Evolutionary conservation across 192 early-diverging fungal species (phyloP), one percentile per base, ranked within the genome.

Genomic region (Mortierella hygrophila): DNA sequence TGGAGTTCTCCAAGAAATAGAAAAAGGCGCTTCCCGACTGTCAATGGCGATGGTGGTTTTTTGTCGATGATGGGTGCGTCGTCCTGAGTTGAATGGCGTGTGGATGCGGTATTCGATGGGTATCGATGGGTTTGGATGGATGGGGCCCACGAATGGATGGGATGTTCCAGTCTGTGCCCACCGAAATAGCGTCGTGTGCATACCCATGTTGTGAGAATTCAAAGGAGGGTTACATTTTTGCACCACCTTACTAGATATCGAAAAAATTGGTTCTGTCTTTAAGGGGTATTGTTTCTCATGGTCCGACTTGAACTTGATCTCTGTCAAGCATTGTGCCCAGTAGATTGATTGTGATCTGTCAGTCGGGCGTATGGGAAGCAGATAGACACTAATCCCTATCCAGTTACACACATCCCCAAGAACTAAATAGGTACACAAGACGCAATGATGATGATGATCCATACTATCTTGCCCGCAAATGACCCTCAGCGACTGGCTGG

Each of bases 111-210:
- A 20, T 18, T 52, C 20, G 49, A 52, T 52, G 18, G 49, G 49
- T 21, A 71, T 29, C 23, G 72, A 75, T 75, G 79, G 72, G 68
- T 80, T 35, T 46, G 23, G 60, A 55, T 57, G 37, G 44, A 70
- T 77, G 42, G 47, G 18, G 6, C 23, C 44, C 15, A 60, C 72
- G 47, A 68, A 78, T 78, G 77, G 77, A 78, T 79, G 70, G 57
- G 63, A 37, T 11, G 6, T 76, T 4, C n/a, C 29, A 41, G 29
- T 29, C 6, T 65, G 29, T 23, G 11, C 26, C 60, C 60, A 32
- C 49, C 21, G 29, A 65, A 60, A 65, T 65, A 65, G 29, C 60
- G n/a, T 26, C 60, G 60, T 9, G 60, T 65, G 60, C 60, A 65
- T 65, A 65, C 60, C 60, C 60, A 65, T 65, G 60, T 65, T 65